Evolutionary conservation across 129 eudicot species (phyloP).

Genomic region (Centrapalus pauciflorus): DNA sequence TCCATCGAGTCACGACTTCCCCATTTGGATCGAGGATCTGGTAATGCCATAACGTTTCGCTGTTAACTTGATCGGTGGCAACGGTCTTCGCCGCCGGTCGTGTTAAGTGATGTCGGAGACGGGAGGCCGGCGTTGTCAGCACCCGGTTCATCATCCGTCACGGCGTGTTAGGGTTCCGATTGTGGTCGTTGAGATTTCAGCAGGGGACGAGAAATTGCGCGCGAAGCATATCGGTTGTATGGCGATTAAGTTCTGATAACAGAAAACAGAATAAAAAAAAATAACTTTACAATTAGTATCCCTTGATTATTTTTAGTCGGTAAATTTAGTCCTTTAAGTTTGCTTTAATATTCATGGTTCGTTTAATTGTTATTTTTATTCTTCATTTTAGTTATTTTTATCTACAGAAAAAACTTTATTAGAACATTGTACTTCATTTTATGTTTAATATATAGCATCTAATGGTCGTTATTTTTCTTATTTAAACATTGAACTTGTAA

Average conservation of each 20-base stretch:
- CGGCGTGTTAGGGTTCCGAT: slow-evolving; percentile 33
- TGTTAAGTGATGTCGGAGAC: slow-evolving; percentile 49
- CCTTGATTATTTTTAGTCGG: neutral
- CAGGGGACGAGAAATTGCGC: slow-evolving; percentile 28
- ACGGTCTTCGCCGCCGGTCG: slow-evolving; percentile 34
- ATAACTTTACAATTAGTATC: neutral
- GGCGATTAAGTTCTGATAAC: slow-evolving; percentile 20
- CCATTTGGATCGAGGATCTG: slow-evolving; percentile 87
- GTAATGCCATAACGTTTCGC: slow-evolving; percentile 57
- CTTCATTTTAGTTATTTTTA: neutral
- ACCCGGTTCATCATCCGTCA: slow-evolving; percentile 75
- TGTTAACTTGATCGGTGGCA: slow-evolving; percentile 32
- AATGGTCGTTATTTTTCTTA: no score
- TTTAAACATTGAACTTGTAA: no score
- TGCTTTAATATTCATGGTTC: neutral
- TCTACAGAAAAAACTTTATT: no score
- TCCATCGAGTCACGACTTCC: slow-evolving; percentile 68
- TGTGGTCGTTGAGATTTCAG: slow-evolving; percentile 16
- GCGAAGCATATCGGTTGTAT: slow-evolving; percentile 17
- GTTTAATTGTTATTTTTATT: neutral
- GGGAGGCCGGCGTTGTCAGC: slow-evolving; percentile 60
- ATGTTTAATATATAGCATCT: no score
- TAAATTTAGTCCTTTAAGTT: neutral
- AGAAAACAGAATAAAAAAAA: neutral
- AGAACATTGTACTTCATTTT: no score